phyloP scores from a whole-genome alignment of 2,329 filamentous ascomycete genomes.

The Phialocephala sp. region DNA sequence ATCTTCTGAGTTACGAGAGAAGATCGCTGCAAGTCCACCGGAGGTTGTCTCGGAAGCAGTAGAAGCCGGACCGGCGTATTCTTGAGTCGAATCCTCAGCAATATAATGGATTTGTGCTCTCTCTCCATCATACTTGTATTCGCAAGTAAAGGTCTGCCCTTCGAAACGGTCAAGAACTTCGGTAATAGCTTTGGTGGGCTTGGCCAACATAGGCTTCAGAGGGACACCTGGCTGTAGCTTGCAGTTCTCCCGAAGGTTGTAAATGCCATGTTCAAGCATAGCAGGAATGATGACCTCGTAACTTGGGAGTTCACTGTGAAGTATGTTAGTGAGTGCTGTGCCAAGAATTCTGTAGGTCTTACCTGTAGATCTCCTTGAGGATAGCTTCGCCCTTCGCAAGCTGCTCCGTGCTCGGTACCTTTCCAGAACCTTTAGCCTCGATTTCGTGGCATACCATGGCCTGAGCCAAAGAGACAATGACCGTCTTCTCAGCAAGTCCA shows the following conservation, averaged over 20 bases:
- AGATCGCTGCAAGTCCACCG: slow-evolving; percentile 83
- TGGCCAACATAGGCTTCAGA: slow-evolving; percentile 97
- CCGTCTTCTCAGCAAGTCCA: slow-evolving; percentile 89
- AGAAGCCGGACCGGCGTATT: slow-evolving; percentile 67
- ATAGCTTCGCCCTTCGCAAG: slow-evolving; percentile 83
- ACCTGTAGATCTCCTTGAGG: slow-evolving; percentile 91
- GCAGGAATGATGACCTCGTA: slow-evolving; percentile 95
- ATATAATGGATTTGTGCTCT: slow-evolving; percentile 99
- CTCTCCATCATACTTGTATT: slow-evolving; percentile 99
- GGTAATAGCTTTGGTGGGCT: slow-evolving; percentile 97
- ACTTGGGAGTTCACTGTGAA: slow-evolving; percentile 82
- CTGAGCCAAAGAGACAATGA: slow-evolving; percentile 88
- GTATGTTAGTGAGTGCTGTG: slow-evolving; percentile 42
- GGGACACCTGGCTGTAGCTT: slow-evolving; percentile 93
- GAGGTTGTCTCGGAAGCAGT: slow-evolving; percentile 60
- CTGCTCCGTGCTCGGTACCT: slow-evolving; percentile 74
- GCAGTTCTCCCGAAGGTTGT: slow-evolving; percentile 81
- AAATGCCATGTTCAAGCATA: slow-evolving; percentile 85
- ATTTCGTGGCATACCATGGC: slow-evolving; percentile 86
- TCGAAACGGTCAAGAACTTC: slow-evolving; percentile 98
- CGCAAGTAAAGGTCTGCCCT: slow-evolving; percentile 93
- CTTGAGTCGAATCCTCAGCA: slow-evolving; percentile 74
- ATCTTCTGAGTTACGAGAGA: slow-evolving; percentile 97
- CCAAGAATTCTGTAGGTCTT: slow-evolving; percentile 36
- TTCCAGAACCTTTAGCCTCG: slow-evolving; percentile 64